Conservation (phyloP, 2,329 filamentous ascomycete species). For the Tolypocladium cylindrosporum region DNA sequence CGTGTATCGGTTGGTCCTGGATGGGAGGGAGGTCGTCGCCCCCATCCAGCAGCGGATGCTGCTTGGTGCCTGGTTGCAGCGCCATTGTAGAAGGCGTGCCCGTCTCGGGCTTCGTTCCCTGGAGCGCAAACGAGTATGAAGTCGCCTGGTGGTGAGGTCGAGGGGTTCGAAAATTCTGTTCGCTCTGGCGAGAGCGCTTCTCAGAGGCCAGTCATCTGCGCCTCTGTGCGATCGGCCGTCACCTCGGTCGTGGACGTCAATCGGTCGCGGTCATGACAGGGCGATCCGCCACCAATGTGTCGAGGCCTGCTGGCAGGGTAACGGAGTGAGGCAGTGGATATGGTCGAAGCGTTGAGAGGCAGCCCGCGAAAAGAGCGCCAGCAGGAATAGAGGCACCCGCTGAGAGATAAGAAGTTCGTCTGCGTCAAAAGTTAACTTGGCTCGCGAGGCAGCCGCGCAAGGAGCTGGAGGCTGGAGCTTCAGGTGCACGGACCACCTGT, state of each 20-base stretch:
- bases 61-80: slow-evolving; percentile 1
- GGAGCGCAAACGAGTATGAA: neutral
- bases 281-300: neutral
- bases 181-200: neutral
- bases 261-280: neutral
- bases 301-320: neutral
- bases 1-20: slow-evolving; percentile 24
- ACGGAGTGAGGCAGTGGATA: neutral
- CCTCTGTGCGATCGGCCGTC: neutral
- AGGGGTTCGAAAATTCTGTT: neutral
- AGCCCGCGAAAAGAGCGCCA: neutral
- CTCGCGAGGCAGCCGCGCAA: neutral
- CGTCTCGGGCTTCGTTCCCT: no score
- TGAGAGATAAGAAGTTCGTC: no score
- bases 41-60: slow-evolving; percentile 18
- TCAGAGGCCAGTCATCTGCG: neutral
- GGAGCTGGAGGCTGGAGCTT: neutral
- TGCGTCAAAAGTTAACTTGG: neutral
- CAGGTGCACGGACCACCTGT: slow-evolving; percentile 1
- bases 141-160: neutral
- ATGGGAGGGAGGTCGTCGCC: slow-evolving; percentile 22
- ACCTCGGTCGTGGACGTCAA: neutral
- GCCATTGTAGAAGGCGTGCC: slow-evolving; percentile 2
- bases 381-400: neutral
- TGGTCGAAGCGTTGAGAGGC: neutral